Percentiles rank a stretch among this genome's conserved stretches.
Conservation (phyloP, 2,329 filamentous ascomycete genomes). For the Cyphellophora europaea region DNA sequence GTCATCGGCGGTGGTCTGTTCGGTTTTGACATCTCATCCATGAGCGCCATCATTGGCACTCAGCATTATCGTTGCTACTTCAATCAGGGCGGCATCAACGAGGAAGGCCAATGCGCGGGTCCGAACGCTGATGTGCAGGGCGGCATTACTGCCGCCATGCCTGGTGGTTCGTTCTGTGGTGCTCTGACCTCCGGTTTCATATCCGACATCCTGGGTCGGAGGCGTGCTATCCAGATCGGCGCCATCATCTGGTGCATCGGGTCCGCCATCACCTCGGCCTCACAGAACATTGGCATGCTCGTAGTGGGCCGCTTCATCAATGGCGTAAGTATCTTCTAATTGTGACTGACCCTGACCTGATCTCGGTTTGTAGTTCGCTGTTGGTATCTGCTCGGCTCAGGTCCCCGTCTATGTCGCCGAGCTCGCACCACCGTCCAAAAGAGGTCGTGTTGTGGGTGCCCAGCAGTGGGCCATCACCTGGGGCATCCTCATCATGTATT, state of each 20-base stretch:
- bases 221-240: constrained; percentile 44
- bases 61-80: constrained; percentile 47
- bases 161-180: constrained; percentile 28
- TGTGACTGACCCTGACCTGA: not conserved
- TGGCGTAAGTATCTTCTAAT: constrained; percentile 31
- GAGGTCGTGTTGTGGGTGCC: constrained; percentile 31
- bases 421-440: constrained; percentile 47
- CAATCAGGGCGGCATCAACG: constrained; percentile 7
- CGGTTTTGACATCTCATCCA: constrained; percentile 50
- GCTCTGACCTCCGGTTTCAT: constrained; percentile 43
- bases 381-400: constrained; percentile 64
- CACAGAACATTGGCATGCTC: constrained; percentile 61
- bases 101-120: constrained; percentile 31
- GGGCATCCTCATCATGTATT: constrained; percentile 29
- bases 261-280: constrained; percentile 12
- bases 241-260: constrained; percentile 37
- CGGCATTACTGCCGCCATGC: constrained; percentile 28
- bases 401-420: constrained; percentile 65
- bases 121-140: constrained; percentile 19
- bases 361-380: constrained; percentile 45
- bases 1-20: constrained; percentile 47
- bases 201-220: constrained; percentile 47
- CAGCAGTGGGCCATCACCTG: constrained; percentile 29
- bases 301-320: constrained; percentile 62
- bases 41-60: constrained; percentile 38